Evolutionary conservation across 441 rosid species (phyloP).

Genomic region (Corymbia calophylla): DNA sequence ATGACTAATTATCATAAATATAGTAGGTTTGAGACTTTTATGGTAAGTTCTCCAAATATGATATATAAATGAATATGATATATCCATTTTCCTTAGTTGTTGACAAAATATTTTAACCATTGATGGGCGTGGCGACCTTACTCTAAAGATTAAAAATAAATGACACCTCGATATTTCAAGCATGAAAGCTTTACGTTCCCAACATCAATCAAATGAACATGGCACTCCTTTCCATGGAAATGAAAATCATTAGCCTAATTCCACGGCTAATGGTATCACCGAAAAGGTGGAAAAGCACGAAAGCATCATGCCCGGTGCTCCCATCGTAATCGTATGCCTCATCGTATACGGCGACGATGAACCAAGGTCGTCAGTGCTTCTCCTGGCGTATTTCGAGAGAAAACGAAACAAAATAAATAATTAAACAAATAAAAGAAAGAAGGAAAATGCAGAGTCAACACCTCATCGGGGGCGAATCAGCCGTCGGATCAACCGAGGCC

Average conservation of each 20-base stretch:
- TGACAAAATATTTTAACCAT: not conserved
- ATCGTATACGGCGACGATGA: not conserved
- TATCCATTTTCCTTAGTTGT: not conserved
- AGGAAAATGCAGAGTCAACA: not conserved
- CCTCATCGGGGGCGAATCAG: not conserved
- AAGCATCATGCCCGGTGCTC: not conserved
- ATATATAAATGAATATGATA: not conserved
- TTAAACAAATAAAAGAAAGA: rapidly evolving
- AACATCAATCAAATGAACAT: not conserved
- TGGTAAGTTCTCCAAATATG: not conserved
- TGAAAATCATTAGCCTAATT: not conserved
- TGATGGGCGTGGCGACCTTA: not conserved
- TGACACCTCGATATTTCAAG: not conserved
- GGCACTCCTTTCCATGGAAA: not conserved
- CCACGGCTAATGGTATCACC: not conserved
- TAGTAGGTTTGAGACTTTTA: rapidly evolving
- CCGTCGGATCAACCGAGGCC: not conserved
- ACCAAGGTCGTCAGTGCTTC: not conserved
- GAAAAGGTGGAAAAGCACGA: not conserved
- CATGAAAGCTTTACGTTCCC: not conserved
- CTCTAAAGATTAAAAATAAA: not conserved
- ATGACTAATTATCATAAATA: not conserved
- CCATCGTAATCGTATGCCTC: not conserved
- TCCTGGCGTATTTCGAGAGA: not conserved
- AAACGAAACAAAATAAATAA: not conserved